These are phyloP conservation scores for Fomitopsis betulina DNA, from an alignment of 1,284 basidiomycete genomes.

Conservation along the genomic window DNA sequence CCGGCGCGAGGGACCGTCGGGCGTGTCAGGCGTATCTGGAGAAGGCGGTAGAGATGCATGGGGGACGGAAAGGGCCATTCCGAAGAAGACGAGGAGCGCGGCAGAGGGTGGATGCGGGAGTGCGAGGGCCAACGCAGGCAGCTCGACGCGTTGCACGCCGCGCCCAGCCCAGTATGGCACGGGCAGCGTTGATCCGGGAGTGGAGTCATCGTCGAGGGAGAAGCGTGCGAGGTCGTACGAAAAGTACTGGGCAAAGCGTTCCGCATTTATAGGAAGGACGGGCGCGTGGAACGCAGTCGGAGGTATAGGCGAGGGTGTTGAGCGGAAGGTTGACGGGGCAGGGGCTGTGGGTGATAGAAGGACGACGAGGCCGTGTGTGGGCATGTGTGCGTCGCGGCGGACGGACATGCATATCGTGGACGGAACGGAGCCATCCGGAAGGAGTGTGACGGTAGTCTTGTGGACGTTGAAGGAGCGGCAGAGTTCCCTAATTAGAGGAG, in stretches of 20 bases:
- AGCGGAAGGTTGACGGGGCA: conserved; percentile 8
- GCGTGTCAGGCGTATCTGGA: background rate
- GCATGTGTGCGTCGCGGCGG: conserved; percentile 14
- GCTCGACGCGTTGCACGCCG: conserved; percentile 16
- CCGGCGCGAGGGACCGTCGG: background rate
- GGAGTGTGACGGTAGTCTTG: conserved; percentile 7
- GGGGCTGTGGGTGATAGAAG: conserved; percentile 6
- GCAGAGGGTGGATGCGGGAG: conserved; percentile 27
- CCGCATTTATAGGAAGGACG: conserved; percentile 21
- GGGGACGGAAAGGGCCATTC: conserved; percentile 19
- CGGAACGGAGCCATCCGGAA: conserved; percentile 12
- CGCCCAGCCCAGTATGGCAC: conserved; percentile 10
- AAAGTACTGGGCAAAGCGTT: conserved; percentile 21
- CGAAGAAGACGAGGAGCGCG: conserved; percentile 28
- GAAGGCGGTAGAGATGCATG: background rate
- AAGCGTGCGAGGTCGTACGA: conserved; percentile 14
- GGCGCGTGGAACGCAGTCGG: conserved; percentile 1
- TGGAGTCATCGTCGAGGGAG: conserved; percentile 4
- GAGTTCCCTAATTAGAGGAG: conserved; percentile 13
- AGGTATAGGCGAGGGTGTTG: conserved; percentile 3
- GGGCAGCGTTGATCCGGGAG: conserved; percentile 9
- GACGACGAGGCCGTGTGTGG: conserved; percentile 20
- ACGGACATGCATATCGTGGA: conserved; percentile 13
- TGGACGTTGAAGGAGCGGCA: conserved; percentile 21
- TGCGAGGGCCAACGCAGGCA: conserved; percentile 24